Percentiles rank a stretch among this genome's conserved stretches.
phyloP scores from a whole-genome alignment of 2,329 filamentous ascomycete genomes.

The Cladosporium sp. region DNA sequence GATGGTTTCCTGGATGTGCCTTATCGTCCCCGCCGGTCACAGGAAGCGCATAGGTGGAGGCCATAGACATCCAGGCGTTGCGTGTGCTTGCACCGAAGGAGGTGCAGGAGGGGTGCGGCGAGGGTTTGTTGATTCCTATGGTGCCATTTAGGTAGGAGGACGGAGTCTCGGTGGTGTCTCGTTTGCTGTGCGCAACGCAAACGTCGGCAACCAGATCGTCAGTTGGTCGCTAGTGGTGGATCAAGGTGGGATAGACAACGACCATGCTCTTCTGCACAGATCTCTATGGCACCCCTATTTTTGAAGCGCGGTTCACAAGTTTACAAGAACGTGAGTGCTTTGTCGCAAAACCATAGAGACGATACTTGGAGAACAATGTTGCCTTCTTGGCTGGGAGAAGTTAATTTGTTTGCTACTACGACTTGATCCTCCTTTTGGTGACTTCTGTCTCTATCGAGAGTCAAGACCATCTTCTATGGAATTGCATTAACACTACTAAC shows the following conservation, averaged over 20 bases:
- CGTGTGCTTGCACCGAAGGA: background rate
- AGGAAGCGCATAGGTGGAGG: conserved; percentile 43
- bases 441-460: too few species aligned
- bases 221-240: conserved; percentile 6
- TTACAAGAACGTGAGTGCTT: background rate
- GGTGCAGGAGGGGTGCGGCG: background rate
- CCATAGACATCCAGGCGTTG: conserved; percentile 29
- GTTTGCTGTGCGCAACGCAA: conserved; percentile 15
- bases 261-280: conserved; percentile 8
- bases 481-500: too few species aligned
- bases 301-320: conserved; percentile 7
- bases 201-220: conserved; percentile 6
- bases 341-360: background rate
- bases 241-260: conserved; percentile 11
- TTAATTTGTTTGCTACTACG: too few species aligned
- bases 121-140: conserved; percentile 2
- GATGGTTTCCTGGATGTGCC: conserved; percentile 28
- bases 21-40: conserved; percentile 17
- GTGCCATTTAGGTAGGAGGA: conserved; percentile 7
- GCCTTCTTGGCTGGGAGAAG: too few species aligned
- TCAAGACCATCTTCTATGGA: too few species aligned
- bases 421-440: too few species aligned
- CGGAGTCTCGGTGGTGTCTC: conserved; percentile 21
- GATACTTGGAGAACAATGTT: background rate
- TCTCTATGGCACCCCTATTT: conserved; percentile 9